Evolutionary conservation across 2,329 filamentous ascomycete species (phyloP), one percentile per base, ranked within the genome.

Genomic region (Emmonsiellopsis sp.): DNA sequence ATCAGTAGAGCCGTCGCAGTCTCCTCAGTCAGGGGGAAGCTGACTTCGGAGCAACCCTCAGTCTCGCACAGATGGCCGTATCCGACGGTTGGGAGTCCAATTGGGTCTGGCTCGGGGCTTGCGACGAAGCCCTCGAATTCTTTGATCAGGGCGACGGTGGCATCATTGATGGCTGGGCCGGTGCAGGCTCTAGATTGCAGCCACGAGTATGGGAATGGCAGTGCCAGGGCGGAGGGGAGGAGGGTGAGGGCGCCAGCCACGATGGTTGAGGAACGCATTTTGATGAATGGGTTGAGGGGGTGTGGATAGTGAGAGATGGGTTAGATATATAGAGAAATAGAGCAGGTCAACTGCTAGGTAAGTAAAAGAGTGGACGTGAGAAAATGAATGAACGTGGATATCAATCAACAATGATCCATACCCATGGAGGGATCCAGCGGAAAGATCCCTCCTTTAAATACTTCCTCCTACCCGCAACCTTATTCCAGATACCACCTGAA

Each of bases 61-160:
- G 70, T 65, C 35, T 61, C 55, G 64, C 76, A 79, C 8, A 76
- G 66, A 59, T 79, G 77, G 13, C 77, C 77, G 56, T 78, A 78
- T 2, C 76, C 77, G 0, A 79, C 71, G 3, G 75, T 79, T 0
- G 75, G 73, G 30, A 73, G 64, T 31, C 75, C 75, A 44, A 71
- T 69, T 15, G 75, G 72, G 55, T 79, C 76, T 5, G 66, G 64
- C 20, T 57, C 60, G 13, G 64, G 61, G 7, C 50, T 59, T 1
- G 63, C 49, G 15, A 69, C 59, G 56, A 68, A 69, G 31, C 65
- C 64, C 56, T 72, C 69, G 44, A 67, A 72, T 55, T 67, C 60
- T 50, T 71, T 71, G 54, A 73, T 69, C 15, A 72, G 59, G 47
- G 60, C 43, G 20, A 72, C 53, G 9, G 68, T 70, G 8, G 65